Evolutionary conservation across 768 basidiomycete genomes (phyloP).

Genomic region (Mrakia gelida): DNA sequence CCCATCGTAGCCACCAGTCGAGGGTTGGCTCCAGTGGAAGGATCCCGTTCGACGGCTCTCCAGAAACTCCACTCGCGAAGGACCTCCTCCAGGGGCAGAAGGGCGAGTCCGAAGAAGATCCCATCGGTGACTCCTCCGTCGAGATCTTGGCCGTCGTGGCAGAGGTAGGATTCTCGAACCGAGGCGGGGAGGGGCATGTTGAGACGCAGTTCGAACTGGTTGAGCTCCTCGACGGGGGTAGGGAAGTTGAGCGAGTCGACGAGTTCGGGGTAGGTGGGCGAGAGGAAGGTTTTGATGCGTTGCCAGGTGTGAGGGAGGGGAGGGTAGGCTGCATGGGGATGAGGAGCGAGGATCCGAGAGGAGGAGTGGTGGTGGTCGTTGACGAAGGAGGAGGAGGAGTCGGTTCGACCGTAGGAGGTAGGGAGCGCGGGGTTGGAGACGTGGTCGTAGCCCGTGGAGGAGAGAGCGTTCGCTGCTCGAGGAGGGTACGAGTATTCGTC

Average conservation of each 20-base stretch:
- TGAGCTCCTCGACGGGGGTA: conserved; percentile 71
- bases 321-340: conserved; percentile 53
- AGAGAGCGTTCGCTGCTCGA: conserved; percentile 5
- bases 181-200: conserved; percentile 68
- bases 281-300: conserved; percentile 75
- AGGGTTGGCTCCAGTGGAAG: conserved; percentile 72
- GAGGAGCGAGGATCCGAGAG: conserved; percentile 24
- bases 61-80: conserved; percentile 95
- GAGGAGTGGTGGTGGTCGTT: background rate
- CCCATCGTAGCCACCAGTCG: conserved; percentile 71
- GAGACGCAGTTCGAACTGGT: conserved; percentile 75
- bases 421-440: conserved; percentile 16
- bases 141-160: conserved; percentile 83
- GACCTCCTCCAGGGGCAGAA: conserved; percentile 87
- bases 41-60: conserved; percentile 88
- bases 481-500: conserved; percentile 26
- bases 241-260: conserved; percentile 94
- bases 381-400: background rate
- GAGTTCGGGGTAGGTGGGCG: conserved; percentile 83
- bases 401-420: background rate
- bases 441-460: conserved; percentile 19
- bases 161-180: conserved; percentile 84
- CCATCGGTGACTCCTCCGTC: conserved; percentile 65
- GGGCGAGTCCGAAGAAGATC: conserved; percentile 90
- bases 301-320: conserved; percentile 78